Base-by-base conservation (phyloP, 192 early-diverging fungal species). In the Backusella liffmaniae region DNA sequence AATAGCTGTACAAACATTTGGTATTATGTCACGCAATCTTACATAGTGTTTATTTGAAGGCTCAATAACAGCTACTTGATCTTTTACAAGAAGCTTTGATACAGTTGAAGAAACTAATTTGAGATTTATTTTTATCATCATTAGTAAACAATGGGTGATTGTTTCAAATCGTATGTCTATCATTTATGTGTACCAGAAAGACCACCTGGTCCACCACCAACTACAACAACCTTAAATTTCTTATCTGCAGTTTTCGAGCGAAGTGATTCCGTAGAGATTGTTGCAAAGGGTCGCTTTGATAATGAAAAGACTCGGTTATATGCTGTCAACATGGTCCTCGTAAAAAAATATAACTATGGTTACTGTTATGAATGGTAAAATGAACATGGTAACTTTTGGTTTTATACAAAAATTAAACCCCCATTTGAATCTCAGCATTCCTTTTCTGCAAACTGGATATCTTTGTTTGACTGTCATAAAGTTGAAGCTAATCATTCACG, bases 51-150 rank as follows among this genome's bases (percentile, higher is more conserved):
- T 84, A 66, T 77, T 75, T 0, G 93, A 88, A 26, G 93, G 92
- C 71, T 94, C 93, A 66, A 94, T 83, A 36, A 94, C 86, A n/a
- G 92, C 91, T 3, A 94, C 90, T 32, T 89, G 82, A 59, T 86
- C 81, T 71, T 85, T 83, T 74, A 90, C 90, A 30, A 92, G 86
- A 41, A 85, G 77, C 44, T 88, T 74, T 13, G 91, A 82, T 9
- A 94, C 76, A 9, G 91, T 91, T 37, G 92, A 89, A 10, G 93
- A 90, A 62, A 94, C 93, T 70, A 84, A 72, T 26, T 21, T 53
- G 21, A 5, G 8, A 18, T 59, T 53, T 21, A n/a, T 53, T 23
- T 59, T 10, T 23, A 23, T 59, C 10, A 26, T 13, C 15, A 44
- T 44, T 44, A 59, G 35, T 16, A 59, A 53, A n/a, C 39, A 62